Conservation (phyloP, 306 rosid species). For the Neltuma alba region DNA sequence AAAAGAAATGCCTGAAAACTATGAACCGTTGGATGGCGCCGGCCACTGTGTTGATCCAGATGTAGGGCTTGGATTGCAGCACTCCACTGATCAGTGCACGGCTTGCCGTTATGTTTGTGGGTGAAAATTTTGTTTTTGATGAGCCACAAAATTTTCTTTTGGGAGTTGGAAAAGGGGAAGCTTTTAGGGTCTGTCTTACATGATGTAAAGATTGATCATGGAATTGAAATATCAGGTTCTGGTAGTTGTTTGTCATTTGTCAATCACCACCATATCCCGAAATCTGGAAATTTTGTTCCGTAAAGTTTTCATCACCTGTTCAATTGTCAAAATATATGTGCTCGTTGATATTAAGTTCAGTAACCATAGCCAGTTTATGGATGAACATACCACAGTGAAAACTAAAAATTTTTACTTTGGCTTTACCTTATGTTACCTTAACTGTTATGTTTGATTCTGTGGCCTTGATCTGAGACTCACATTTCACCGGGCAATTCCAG, state of each 20-base stretch:
- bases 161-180: background rate
- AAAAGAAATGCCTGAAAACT: background rate
- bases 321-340: background rate
- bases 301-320: background rate
- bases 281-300: background rate
- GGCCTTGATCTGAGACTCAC: no score
- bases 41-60: conserved; percentile 17
- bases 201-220: background rate
- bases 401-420: no score
- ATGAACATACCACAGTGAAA: no score
- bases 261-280: background rate
- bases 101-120: conserved; percentile 32
- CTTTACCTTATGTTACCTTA: no score
- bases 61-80: conserved; percentile 2
- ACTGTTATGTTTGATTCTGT: no score
- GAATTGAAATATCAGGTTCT: background rate
- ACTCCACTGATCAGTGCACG: background rate
- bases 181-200: background rate
- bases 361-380: no score
- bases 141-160: background rate
- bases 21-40: conserved; percentile 21
- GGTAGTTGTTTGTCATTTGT: background rate
- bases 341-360: background rate
- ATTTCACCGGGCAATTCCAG: background rate
- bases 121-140: background rate